Conservation (phyloP, 495 filamentous ascomycete species). For the Lindgomyces ingoldianus region DNA sequence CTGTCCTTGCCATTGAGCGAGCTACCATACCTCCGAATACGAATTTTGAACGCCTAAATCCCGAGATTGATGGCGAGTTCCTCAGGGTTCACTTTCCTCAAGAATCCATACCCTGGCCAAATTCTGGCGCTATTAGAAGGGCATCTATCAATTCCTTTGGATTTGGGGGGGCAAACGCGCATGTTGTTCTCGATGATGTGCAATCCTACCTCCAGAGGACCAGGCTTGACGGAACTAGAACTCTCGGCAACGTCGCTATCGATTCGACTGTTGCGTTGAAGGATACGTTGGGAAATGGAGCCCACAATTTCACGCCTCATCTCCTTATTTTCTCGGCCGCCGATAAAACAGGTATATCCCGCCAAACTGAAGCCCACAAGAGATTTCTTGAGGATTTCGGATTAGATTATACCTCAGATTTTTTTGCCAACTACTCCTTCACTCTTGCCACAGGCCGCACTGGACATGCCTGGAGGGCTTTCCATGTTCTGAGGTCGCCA, state of each 20-base stretch:
- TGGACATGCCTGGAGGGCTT: background rate
- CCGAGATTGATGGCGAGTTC: conserved; percentile 35
- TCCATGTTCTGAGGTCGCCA: background rate
- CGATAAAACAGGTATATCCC: background rate
- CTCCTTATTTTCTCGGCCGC: background rate
- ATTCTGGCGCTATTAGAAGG: conserved; percentile 35
- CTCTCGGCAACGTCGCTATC: too few species aligned
- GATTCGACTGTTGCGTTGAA: too few species aligned
- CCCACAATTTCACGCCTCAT: background rate
- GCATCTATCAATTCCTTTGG: conserved; percentile 38
- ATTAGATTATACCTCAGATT: background rate
- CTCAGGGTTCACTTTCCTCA: conserved; percentile 19
- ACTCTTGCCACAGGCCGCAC: background rate
- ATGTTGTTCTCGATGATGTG: conserved; percentile 45
- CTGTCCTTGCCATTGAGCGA: conserved; percentile 46
- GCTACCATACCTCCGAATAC: conserved; percentile 46
- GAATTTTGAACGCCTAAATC: conserved; percentile 41
- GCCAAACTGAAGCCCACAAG: background rate
- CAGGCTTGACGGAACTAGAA: too few species aligned
- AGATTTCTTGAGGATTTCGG: background rate
- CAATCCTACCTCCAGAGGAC: background rate
- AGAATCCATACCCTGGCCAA: conserved; percentile 36
- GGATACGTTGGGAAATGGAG: too few species aligned
- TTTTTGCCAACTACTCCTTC: background rate
- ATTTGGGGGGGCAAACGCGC: conserved; percentile 42